Conservation (phyloP, 345 rosid species). For the Pseudoturritis turrita region DNA sequence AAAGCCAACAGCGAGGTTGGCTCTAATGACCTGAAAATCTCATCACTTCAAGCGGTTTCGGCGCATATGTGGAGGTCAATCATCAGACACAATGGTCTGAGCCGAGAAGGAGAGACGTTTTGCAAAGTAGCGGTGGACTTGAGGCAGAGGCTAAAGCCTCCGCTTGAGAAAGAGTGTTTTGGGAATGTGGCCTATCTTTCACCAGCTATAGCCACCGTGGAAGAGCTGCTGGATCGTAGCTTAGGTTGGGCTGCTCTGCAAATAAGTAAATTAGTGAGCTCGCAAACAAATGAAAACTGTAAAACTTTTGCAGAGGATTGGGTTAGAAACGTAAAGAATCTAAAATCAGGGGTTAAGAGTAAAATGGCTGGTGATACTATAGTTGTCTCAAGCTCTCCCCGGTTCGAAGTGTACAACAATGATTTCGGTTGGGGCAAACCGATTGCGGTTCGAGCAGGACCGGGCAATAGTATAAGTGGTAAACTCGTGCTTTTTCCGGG, state of each 20-base stretch:
- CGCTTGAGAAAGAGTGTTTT: constrained; percentile 31
- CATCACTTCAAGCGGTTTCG: constrained; percentile 42
- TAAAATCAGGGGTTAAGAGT: background rate
- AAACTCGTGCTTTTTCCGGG: background rate
- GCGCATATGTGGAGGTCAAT: constrained; percentile 39
- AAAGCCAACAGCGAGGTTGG: constrained; percentile 36
- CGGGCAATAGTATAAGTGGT: background rate
- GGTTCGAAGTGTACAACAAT: constrained; percentile 36
- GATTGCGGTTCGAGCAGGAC: constrained; percentile 17
- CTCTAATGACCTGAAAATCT: constrained; percentile 13
- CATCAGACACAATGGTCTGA: background rate
- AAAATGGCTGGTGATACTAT: background rate
- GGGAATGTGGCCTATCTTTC: constrained; percentile 25
- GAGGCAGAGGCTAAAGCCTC: constrained; percentile 29
- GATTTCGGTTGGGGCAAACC: constrained; percentile 40
- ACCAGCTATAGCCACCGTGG: background rate
- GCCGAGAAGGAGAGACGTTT: background rate
- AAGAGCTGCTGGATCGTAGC: background rate
- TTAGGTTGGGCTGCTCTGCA: background rate
- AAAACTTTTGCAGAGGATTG: background rate
- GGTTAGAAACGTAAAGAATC: background rate
- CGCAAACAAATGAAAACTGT: background rate
- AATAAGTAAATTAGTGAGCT: background rate
- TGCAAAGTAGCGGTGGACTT: background rate
- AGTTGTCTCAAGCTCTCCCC: constrained; percentile 32